Percentiles rank a stretch among this genome's conserved stretches.
These are phyloP conservation scores for Forsythia suspensa DNA, from an alignment of 257 asterid genomes.

Conservation along the genomic window DNA sequence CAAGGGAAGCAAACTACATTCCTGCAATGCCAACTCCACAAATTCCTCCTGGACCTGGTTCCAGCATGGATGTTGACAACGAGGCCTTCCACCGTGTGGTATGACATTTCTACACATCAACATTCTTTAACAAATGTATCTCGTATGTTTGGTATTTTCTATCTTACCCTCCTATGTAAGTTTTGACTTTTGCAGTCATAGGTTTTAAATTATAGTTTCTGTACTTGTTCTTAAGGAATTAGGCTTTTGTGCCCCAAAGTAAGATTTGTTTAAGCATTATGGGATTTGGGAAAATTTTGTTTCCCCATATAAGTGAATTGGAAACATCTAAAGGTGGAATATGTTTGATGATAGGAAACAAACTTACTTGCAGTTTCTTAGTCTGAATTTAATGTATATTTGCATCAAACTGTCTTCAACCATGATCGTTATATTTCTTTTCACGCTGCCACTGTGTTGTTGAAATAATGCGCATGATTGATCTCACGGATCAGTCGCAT, in stretches of 20 bases:
- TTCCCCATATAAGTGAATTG: neutral
- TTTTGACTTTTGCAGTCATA: slow-evolving; percentile 5
- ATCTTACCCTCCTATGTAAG: neutral
- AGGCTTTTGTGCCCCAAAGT: neutral
- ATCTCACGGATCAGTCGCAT: neutral
- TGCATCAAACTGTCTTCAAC: neutral
- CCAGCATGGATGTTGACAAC: slow-evolving; percentile 93
- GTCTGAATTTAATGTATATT: neutral
- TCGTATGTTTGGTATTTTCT: slow-evolving; percentile 39
- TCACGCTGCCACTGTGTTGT: neutral
- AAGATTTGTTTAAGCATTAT: neutral
- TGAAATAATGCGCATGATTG: neutral
- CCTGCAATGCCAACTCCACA: slow-evolving; percentile 53
- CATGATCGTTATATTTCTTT: neutral
- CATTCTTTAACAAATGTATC: slow-evolving; percentile 16
- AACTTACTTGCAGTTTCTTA: neutral
- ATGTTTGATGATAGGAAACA: neutral
- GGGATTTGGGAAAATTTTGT: neutral
- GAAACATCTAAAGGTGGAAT: neutral
- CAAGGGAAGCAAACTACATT: slow-evolving; percentile 54
- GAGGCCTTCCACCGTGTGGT: slow-evolving; percentile 83
- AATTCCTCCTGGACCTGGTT: slow-evolving; percentile 53
- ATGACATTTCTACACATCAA: slow-evolving; percentile 24
- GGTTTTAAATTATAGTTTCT: neutral
- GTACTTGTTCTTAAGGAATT: neutral